These are phyloP conservation scores for Aspergillus fijiensis DNA, from an alignment of 2,329 filamentous ascomycete species.

Conservation along the genomic window DNA sequence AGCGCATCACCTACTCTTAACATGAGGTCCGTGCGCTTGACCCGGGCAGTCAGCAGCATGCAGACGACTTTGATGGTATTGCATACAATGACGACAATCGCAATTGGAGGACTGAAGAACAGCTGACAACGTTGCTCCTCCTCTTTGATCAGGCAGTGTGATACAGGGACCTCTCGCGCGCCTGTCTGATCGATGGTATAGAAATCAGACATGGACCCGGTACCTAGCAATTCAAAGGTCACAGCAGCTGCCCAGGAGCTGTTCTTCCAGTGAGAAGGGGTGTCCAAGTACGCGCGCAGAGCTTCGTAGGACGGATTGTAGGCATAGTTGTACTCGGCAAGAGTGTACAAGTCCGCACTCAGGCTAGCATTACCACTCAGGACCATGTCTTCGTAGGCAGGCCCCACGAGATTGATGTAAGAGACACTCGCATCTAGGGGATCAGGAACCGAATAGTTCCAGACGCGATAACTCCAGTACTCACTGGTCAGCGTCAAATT, in stretches of 20 bases:
- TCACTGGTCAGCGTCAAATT: background rate
- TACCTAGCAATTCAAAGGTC: background rate
- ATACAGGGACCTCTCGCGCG: background rate
- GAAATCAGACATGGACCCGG: background rate
- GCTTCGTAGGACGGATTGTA: background rate
- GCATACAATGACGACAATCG: constrained; percentile 10
- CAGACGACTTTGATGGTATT: constrained; percentile 15
- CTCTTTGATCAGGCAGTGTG: background rate
- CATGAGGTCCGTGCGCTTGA: constrained; percentile 1
- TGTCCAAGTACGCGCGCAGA: constrained; percentile 1
- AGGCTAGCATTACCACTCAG: background rate
- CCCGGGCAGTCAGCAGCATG: constrained; percentile 15
- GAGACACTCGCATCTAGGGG: background rate
- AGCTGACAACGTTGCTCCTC: constrained; percentile 9
- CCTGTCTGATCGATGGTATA: background rate
- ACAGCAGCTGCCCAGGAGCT: constrained; percentile 3
- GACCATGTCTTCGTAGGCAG: too few relatives aligned
- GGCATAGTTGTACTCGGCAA: background rate
- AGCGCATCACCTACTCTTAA: constrained; percentile 30
- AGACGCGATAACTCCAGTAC: background rate
- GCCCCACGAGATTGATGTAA: too few relatives aligned
- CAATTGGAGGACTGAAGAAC: constrained; percentile 13
- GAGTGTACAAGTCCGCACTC: background rate
- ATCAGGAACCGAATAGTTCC: background rate
- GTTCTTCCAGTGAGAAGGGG: background rate